phyloP scores from a whole-genome alignment of 495 filamentous ascomycete genomes.

The Penicillium waksmanii region DNA sequence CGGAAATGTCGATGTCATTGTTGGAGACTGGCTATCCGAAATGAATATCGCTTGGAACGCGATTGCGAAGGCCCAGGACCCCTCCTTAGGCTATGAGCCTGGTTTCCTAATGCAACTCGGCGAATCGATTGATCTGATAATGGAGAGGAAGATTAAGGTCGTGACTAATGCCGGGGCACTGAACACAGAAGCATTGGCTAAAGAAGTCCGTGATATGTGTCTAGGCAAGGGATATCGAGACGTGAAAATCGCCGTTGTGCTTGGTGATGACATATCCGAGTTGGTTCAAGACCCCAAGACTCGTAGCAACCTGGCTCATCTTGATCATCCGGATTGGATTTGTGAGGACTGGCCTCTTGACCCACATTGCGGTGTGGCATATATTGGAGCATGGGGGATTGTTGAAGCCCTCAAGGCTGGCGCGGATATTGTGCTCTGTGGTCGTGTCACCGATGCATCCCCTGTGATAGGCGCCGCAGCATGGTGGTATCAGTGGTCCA shows the following conservation, averaged over 20 bases:
- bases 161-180: conserved; percentile 36
- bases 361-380: conserved; percentile 19
- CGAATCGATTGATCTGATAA: conserved; percentile 22
- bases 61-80: conserved; percentile 18
- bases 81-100: conserved; percentile 25
- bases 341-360: conserved; percentile 16
- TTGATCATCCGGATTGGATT: conserved; percentile 18
- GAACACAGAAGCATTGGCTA: conserved; percentile 27
- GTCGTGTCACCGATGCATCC: conserved; percentile 58
- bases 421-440: conserved; percentile 56
- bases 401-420: conserved; percentile 41
- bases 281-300: conserved; percentile 9
- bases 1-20: conserved; percentile 29
- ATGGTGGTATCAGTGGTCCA: conserved; percentile 51
- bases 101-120: conserved; percentile 22
- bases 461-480: conserved; percentile 55
- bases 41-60: conserved; percentile 33
- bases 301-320: conserved; percentile 7
- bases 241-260: conserved; percentile 12
- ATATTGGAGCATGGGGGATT: conserved; percentile 43
- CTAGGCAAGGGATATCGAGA: conserved; percentile 6
- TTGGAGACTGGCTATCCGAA: conserved; percentile 35
- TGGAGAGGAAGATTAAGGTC: conserved; percentile 35
- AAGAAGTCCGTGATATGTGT: conserved; percentile 22
- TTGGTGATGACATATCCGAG: conserved; percentile 21